Base-by-base conservation (phyloP, 2,329 filamentous ascomycete genomes). In the Immersiporthe knoxdaviesiana region DNA sequence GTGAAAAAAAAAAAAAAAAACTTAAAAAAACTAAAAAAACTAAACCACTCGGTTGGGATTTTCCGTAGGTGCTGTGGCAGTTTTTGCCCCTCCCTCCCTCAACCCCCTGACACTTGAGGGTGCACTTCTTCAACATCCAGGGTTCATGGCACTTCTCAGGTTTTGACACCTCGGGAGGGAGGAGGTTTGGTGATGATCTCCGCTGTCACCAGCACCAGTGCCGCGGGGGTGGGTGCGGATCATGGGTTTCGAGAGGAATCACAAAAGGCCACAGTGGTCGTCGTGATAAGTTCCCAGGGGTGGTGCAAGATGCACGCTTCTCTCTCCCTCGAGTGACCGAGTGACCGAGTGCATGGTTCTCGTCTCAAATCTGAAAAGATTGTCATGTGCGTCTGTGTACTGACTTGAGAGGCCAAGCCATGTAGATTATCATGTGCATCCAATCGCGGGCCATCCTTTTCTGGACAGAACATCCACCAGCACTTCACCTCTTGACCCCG, bases 361-460 rank as follows among this genome's bases (percentile, higher is more conserved):
- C 52, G 52, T 56, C 52, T 30, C 52, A 56, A 30, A 24, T 56
- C 24, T 32, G 24, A 8, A 18, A 18, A 59, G 11, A 7, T n/a
- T 37, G 32, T 32, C 56, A 37, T 59, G 56, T 18, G 52, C 52
- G 27, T 30, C 52, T 56, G 5, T 30, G 10, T 14, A 4, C n/a
- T 54, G 24, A 16, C 50, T 54, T 54, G 11, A 14, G 18, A 6
- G 24, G 50, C n/a, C 50, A 54, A 5, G 50, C 50, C 24, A 54
- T 11, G 50, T 27, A 32, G 52, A n/a, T n/a, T 11, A 27, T 56
- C 12, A 56, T 50, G 62, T 50, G 30, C 62, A 54, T 52, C 62
- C 41, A 37, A 63, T 63, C 32, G 41, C 32, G 12, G n/a, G 10
- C 18, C 16, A 14, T 50, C 11, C 24, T 32, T 21, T 30, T 35